These are phyloP conservation scores for Stentor roeselii DNA, from an alignment of 73 alveolate species.

Conservation along the genomic window DNA sequence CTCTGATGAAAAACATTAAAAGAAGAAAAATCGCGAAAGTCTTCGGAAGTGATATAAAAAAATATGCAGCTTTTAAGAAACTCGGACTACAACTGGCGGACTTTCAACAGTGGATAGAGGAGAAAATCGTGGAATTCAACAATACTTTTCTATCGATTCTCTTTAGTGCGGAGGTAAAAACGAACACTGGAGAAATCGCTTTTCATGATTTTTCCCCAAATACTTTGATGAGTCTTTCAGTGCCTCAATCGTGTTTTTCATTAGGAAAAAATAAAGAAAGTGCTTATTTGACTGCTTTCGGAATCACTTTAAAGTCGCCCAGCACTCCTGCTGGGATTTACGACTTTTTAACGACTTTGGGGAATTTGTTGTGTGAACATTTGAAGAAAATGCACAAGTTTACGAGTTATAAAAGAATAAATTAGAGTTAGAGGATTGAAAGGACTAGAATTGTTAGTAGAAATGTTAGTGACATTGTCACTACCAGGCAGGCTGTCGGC, in stretches of 20 bases:
- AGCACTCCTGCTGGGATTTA: background rate
- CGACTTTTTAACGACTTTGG: background rate
- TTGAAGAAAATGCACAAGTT: too few species aligned
- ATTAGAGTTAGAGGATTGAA: too few species aligned
- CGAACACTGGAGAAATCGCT: background rate
- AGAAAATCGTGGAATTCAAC: background rate
- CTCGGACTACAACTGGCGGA: background rate
- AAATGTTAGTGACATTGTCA: too few species aligned
- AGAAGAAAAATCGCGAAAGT: background rate
- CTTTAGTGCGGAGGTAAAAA: background rate
- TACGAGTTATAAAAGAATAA: too few species aligned
- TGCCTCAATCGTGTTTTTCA: background rate
- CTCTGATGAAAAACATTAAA: background rate
- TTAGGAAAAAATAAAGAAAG: background rate
- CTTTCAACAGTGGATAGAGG: background rate
- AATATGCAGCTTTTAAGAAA: background rate
- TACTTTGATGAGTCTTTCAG: background rate
- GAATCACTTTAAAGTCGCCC: background rate
- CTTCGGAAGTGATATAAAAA: background rate
- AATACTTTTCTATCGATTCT: background rate
- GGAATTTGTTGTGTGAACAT: too few species aligned
- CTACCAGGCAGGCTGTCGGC: too few species aligned
- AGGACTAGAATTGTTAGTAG: too few species aligned
- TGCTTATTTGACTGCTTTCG: background rate
- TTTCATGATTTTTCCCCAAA: background rate